Base-by-base conservation (phyloP, 371 early-diverging fungal genomes). In the Mucor saturninus region DNA sequence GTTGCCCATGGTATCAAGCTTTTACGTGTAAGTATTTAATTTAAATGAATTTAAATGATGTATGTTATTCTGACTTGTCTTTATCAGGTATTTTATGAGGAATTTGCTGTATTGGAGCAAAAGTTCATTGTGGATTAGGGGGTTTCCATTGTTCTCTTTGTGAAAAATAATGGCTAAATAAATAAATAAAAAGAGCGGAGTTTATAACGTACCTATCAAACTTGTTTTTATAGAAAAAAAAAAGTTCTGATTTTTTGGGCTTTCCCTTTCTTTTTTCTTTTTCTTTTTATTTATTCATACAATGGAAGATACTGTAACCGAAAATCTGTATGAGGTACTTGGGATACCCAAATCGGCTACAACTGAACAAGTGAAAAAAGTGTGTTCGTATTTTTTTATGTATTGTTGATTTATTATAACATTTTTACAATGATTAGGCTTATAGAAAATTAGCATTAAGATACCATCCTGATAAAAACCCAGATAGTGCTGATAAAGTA, bases 1-100 rank as follows among this genome's bases (percentile, higher is more conserved):
- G 92, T 97, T 38, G 83, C 81, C 5, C 77, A 90, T 73, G 90
- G 95, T 32, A 91, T 96, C 62, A 76, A 86, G 63, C 77, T 98
- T 62, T 95, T 98, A 65, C 72, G 79, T 65, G 89, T 81, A 83
- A 62, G 67, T 39, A 15, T 35, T 37, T 40, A 11, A 51, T 48
- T 43, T 15, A 8, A 50, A 26, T 37, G 21, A 29, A 13, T 14
- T 58, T 29, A 42, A 21, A 21, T 21, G 21, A 21, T 21, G 21
- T 21, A 21, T 21, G 21, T 21, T 21, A 21, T 21, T 21, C 21
- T 21, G 21, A 39, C 39, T 29, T 32, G 40, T 9, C 10, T 46
- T 51, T 39, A 49, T 54, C 50, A 86, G 82, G 78, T 75, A 45
- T 87, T 89, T 76, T 89, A 86, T 64, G 81, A 86, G 54, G 80